Percentiles rank a stretch among this genome's conserved stretches.
Evolutionary conservation across 2,329 filamentous ascomycete genomes (phyloP).

Genomic region (Aureobasidium sp.): DNA sequence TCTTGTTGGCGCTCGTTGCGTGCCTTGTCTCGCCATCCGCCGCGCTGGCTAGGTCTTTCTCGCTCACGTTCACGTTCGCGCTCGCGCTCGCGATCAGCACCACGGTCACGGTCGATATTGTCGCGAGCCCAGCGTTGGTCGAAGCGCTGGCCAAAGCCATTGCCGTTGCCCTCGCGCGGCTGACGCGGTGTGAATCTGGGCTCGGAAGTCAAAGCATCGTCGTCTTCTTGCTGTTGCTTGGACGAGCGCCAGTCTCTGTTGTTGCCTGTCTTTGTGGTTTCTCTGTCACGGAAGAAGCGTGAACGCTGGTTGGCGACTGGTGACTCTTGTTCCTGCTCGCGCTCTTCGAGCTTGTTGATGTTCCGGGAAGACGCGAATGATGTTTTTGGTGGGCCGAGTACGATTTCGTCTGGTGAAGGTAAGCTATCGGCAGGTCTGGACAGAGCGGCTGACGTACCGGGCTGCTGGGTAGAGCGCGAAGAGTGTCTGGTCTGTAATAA

Average conservation of each 20-base stretch:
- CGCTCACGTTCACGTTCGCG: constrained; percentile 38
- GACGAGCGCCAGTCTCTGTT: constrained; percentile 46
- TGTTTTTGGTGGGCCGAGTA: constrained; percentile 76
- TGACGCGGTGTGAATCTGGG: background rate
- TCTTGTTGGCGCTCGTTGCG: constrained; percentile 47
- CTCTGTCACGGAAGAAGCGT: constrained; percentile 36
- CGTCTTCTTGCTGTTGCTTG: constrained; percentile 64
- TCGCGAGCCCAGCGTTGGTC: constrained; percentile 53
- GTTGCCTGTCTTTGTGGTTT: constrained; percentile 32
- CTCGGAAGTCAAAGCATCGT: constrained; percentile 37
- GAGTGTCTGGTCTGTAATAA: constrained; percentile 23
- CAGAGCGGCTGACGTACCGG: constrained; percentile 2
- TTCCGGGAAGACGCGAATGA: constrained; percentile 68
- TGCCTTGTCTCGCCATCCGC: constrained; percentile 52
- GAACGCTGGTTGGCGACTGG: constrained; percentile 24
- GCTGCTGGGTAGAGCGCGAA: constrained; percentile 11
- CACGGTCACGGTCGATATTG: constrained; percentile 34
- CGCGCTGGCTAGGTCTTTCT: constrained; percentile 45
- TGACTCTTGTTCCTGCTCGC: constrained; percentile 32
- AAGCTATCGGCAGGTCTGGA: background rate
- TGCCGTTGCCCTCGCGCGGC: constrained; percentile 44
- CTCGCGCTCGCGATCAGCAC: constrained; percentile 56
- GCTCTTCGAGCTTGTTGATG: constrained; percentile 37
- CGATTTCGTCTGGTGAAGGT: constrained; percentile 57
- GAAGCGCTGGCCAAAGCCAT: constrained; percentile 59